Conservation (phyloP, 2,329 filamentous ascomycete genomes). For the Cladorrhinum sp. region DNA sequence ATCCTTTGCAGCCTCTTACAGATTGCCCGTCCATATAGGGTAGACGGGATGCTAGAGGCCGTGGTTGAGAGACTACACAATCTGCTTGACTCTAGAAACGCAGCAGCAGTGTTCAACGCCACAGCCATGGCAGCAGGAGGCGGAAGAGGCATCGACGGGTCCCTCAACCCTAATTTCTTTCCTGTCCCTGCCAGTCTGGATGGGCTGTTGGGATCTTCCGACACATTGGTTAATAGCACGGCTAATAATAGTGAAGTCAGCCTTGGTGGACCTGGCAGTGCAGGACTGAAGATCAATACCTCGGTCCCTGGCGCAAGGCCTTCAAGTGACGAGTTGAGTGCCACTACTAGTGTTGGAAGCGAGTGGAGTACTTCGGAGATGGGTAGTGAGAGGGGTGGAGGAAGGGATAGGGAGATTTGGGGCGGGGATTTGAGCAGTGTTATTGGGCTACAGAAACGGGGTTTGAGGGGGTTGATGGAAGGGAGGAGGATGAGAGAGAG, state of each 20-base stretch:
- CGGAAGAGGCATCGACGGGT: slow-evolving; percentile 74
- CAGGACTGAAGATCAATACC: slow-evolving; percentile 50
- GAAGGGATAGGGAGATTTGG: slow-evolving; percentile 68
- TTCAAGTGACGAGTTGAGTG: slow-evolving; percentile 48
- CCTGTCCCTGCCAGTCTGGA: slow-evolving; percentile 49
- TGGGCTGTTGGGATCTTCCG: slow-evolving; percentile 31
- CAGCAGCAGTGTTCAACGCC: slow-evolving; percentile 95
- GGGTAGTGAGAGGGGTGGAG: slow-evolving; percentile 45
- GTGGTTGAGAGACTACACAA: slow-evolving; percentile 88
- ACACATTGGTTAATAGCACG: slow-evolving; percentile 26
- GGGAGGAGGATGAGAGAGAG: slow-evolving; percentile 80
- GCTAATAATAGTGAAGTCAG: slow-evolving; percentile 29
- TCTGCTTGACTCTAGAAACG: slow-evolving; percentile 87
- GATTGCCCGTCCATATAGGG: slow-evolving; percentile 85
- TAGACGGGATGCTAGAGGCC: slow-evolving; percentile 89
- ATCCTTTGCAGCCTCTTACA: slow-evolving; percentile 94
- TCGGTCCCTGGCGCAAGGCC: slow-evolving; percentile 38
- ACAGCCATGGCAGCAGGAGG: slow-evolving; percentile 97
- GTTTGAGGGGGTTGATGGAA: slow-evolving; percentile 90
- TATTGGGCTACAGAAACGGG: slow-evolving; percentile 92
- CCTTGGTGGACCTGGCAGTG: slow-evolving; percentile 33
- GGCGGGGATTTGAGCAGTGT: slow-evolving; percentile 78
- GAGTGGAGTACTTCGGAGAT: slow-evolving; percentile 54
- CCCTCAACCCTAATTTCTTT: slow-evolving; percentile 61
- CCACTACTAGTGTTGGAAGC: slow-evolving; percentile 49